phyloP scores from a whole-genome alignment of 345 rosid genomes.

The Microcos paniculata region DNA sequence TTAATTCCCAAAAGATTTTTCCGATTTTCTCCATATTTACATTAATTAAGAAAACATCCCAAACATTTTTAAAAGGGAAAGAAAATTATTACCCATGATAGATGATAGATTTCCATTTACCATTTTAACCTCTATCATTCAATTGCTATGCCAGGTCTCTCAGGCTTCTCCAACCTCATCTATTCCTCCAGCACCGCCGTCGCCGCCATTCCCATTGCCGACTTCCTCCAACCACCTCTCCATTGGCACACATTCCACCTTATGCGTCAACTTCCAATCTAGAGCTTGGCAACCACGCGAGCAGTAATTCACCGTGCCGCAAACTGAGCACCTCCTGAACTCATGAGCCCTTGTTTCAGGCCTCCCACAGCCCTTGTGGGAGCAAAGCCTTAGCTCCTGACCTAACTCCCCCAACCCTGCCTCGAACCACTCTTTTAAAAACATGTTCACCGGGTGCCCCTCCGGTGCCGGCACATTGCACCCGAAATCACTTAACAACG shows the following conservation, averaged over 20 bases:
- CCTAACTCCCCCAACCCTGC: conserved; percentile 23
- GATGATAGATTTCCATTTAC: background rate
- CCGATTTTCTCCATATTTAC: background rate
- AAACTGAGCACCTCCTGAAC: conserved; percentile 82
- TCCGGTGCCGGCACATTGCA: conserved; percentile 38
- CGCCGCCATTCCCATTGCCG: conserved; percentile 28
- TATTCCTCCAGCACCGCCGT: conserved; percentile 26
- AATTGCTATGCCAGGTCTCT: background rate
- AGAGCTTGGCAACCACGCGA: conserved; percentile 92
- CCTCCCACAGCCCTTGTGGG: conserved; percentile 60
- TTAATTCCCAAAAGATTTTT: no score
- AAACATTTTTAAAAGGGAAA: background rate
- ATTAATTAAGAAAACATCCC: background rate
- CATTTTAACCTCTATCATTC: background rate
- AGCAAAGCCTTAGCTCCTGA: conserved; percentile 41
- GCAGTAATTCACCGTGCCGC: conserved; percentile 83
- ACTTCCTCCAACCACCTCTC: conserved; percentile 47
- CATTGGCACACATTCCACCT: conserved; percentile 59
- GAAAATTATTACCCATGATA: no score
- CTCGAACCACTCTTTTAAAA: conserved; percentile 59
- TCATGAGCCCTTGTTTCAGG: conserved; percentile 86
- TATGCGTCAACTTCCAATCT: conserved; percentile 84
- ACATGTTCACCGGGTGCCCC: conserved; percentile 53
- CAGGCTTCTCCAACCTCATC: conserved; percentile 27
- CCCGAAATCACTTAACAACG: conserved; percentile 40